Evolutionary conservation across 352 stramenopile species (phyloP), one percentile per base, ranked within the genome.

Genomic region (Pythium monospermum): DNA sequence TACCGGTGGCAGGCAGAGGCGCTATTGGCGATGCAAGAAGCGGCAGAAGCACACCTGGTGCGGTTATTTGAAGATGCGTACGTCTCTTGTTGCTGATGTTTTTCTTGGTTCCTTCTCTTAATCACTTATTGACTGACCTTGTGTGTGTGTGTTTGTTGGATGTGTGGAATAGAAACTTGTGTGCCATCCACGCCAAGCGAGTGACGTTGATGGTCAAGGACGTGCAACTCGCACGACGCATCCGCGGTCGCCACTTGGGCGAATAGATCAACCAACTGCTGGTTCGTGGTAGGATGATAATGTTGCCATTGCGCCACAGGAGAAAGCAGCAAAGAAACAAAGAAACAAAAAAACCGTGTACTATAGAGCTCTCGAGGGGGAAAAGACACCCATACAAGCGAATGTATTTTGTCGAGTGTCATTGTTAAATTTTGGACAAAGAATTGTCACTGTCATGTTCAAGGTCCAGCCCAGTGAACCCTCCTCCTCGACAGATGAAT

Each of bases 151-250:
- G 35, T 43, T 78, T 30, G 6, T 8, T 21, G 16, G 10, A 6
- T 41, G 35, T 21, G 42, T 11, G 13, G 89, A 64, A 28, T 41
- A 96, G 88, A 37, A 98, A 98, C 74, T 71, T 98, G 38, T 98
- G 91, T 59, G 86, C 91, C 21, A 97, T 98, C 61, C 89, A 98
- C 71, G 90, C 87, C 64, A 98, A 97, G 74, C 85, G 93, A 59
- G 92, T 97, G 23, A 97, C 90, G 11, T 79, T 97, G 55, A 97
- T 97, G 88, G 82, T 87, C 42, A 97, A 96, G 70, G 90, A 97
- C 69, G 93, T 97, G 61, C 88, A 97, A 66, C 73, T 97, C 33
- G 90, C 90, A 31, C 82, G 90, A 51, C 80, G 90, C 67, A 97
- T 97, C 59, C 85, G 90, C 49, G 90, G 90, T 64, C 62, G 91